These are phyloP conservation scores for Ceratobasidium sp. DNA, from an alignment of 1,284 basidiomycete species.

Conservation along the genomic window DNA sequence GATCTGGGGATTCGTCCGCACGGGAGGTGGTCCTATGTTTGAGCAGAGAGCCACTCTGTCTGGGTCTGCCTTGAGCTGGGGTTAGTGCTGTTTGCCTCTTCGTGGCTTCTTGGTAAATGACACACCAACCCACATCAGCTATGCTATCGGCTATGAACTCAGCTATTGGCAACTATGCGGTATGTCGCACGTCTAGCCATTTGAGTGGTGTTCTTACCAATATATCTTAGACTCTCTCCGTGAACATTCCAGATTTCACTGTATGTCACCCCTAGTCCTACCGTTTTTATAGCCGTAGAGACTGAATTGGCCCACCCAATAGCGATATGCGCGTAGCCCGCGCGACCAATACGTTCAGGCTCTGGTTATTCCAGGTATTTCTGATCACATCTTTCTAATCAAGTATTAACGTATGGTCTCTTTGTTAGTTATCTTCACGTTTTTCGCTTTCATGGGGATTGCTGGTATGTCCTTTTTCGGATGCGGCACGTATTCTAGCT, in stretches of 20 bases:
- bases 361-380: slow-evolving; percentile 25
- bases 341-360: slow-evolving; percentile 34
- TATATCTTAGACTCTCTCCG: slow-evolving; percentile 56
- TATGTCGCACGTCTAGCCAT: slow-evolving; percentile 51
- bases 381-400: not conserved
- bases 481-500: slow-evolving; percentile 15
- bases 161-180: slow-evolving; percentile 69
- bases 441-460: slow-evolving; percentile 66
- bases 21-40: slow-evolving; percentile 61
- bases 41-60: slow-evolving; percentile 59
- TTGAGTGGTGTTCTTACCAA: slow-evolving; percentile 49
- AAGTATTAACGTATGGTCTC: slow-evolving; percentile 45
- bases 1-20: slow-evolving; percentile 77
- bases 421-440: slow-evolving; percentile 75
- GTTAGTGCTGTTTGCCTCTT: not conserved
- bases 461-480: slow-evolving; percentile 67
- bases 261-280: not conserved
- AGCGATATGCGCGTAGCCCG: slow-evolving; percentile 38
- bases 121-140: slow-evolving; percentile 47
- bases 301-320: not conserved
- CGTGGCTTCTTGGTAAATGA: not conserved
- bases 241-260: slow-evolving; percentile 75
- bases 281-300: not conserved
- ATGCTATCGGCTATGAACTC: slow-evolving; percentile 77
- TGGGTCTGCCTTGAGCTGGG: slow-evolving; percentile 71